These are phyloP conservation scores for Sesbania bispinosa DNA, from an alignment of 306 rosid genomes.

Conservation along the genomic window DNA sequence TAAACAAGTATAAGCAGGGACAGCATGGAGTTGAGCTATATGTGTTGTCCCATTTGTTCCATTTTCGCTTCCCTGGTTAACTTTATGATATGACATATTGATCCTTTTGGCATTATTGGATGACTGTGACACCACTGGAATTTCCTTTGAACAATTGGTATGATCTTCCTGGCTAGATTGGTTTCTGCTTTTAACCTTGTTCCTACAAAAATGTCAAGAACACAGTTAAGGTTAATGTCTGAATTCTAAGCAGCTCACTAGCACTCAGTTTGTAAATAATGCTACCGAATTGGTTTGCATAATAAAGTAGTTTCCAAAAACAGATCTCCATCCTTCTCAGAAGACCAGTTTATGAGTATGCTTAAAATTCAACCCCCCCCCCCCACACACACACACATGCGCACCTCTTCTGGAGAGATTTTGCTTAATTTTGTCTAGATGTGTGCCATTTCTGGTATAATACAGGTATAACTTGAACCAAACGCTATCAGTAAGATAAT, in stretches of 20 bases:
- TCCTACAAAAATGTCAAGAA: slow-evolving; percentile 38
- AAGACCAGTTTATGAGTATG: slow-evolving; percentile 3
- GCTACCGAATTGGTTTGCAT: neutral
- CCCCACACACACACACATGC: no score
- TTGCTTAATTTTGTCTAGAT: neutral
- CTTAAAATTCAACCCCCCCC: slow-evolving; percentile 22
- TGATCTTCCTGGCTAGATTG: slow-evolving; percentile 30
- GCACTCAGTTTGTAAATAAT: neutral
- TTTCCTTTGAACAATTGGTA: slow-evolving; percentile 31
- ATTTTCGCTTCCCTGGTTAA: slow-evolving; percentile 54
- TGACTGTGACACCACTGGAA: slow-evolving; percentile 25
- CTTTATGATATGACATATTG: slow-evolving; percentile 65
- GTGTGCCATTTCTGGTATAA: neutral
- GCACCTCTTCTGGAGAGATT: no score
- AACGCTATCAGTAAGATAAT: neutral
- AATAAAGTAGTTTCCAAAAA: neutral
- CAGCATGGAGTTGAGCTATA: slow-evolving; percentile 59
- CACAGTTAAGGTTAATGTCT: neutral
- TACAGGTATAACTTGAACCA: neutral
- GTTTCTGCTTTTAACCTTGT: slow-evolving; percentile 39
- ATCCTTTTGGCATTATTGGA: slow-evolving; percentile 46
- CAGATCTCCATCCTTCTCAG: neutral
- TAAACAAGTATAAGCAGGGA: slow-evolving; percentile 60
- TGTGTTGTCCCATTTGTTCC: slow-evolving; percentile 47
- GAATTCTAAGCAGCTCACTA: neutral